A percentile compares a stretch with the other conserved stretches of the same genome.
Conservation (phyloP, 352 stramenopile species). For the Globisporangium paddicum region DNA sequence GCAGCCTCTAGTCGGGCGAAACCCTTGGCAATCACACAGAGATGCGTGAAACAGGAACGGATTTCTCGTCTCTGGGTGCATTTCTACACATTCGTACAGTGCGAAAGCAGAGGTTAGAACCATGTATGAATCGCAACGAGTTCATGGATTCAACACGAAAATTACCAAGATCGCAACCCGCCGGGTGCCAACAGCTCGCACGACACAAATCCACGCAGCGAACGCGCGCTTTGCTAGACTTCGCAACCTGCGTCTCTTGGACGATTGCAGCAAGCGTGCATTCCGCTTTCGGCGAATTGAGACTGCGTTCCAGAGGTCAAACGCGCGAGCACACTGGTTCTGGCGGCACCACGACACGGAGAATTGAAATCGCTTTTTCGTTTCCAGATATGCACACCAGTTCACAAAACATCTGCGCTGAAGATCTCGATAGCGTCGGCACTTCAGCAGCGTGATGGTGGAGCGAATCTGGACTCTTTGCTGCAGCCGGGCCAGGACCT, state of each 20-base stretch:
- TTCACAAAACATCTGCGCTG: neutral
- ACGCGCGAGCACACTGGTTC: neutral
- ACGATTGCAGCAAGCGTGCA: neutral
- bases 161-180: neutral
- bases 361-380: neutral
- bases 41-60: neutral
- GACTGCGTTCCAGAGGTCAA: constrained; percentile 3
- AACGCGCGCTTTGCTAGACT: neutral
- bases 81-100: neutral
- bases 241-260: neutral
- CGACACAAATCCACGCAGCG: neutral
- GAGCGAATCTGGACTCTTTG: neutral
- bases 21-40: neutral
- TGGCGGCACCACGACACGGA: constrained; percentile 1
- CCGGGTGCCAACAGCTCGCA: neutral
- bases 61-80: neutral
- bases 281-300: neutral
- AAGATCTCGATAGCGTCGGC: neutral
- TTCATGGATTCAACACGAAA: neutral
- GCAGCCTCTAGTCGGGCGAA: neutral
- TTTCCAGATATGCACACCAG: constrained; percentile 8
- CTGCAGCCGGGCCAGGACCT: neutral
- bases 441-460: neutral
- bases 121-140: neutral
- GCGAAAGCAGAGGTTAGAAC: neutral